A percentile compares a stretch with the other conserved stretches of the same genome.
Conservation (phyloP, 2,329 filamentous ascomycete genomes). For the Apiospora hydei region DNA sequence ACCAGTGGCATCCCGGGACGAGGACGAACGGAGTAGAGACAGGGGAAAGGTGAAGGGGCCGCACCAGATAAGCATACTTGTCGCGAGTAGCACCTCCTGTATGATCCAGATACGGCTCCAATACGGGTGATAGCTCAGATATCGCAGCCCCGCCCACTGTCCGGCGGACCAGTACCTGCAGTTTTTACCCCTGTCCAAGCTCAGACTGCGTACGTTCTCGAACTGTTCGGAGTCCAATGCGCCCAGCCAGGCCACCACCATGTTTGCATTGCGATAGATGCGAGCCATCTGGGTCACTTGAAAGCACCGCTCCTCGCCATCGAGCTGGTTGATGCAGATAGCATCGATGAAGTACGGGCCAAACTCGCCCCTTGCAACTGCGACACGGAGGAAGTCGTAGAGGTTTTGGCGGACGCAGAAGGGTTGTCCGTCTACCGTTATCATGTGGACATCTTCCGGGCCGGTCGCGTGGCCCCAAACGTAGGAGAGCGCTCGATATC, state of each 20-base stretch:
- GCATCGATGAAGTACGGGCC: conserved; percentile 33
- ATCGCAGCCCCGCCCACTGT: conserved; percentile 29
- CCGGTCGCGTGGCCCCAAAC: neutral
- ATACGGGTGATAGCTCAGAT: conserved; percentile 31
- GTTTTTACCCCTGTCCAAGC: conserved; percentile 5
- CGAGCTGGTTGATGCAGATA: conserved; percentile 31
- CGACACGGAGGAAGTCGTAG: conserved; percentile 28
- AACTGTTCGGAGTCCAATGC: neutral
- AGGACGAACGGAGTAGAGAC: neutral
- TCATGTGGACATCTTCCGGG: conserved; percentile 16
- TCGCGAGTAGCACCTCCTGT: conserved; percentile 31
- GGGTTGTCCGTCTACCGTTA: conserved; percentile 27
- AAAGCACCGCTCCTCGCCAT: conserved; percentile 24
- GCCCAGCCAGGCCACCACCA: conserved; percentile 31
- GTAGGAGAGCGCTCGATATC: neutral
- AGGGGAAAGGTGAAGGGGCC: conserved; percentile 30
- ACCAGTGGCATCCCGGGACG: neutral
- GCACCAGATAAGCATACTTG: conserved; percentile 29
- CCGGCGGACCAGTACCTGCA: conserved; percentile 20
- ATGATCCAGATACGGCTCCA: conserved; percentile 33
- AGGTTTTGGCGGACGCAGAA: conserved; percentile 32
- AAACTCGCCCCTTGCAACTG: conserved; percentile 10
- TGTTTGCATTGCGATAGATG: conserved; percentile 28
- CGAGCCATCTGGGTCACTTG: conserved; percentile 30
- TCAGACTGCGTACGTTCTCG: conserved; percentile 24